A percentile compares a stretch with the other conserved stretches of the same genome.
Conservation (phyloP, 148 eudicot genomes). For the Silene latifolia region DNA sequence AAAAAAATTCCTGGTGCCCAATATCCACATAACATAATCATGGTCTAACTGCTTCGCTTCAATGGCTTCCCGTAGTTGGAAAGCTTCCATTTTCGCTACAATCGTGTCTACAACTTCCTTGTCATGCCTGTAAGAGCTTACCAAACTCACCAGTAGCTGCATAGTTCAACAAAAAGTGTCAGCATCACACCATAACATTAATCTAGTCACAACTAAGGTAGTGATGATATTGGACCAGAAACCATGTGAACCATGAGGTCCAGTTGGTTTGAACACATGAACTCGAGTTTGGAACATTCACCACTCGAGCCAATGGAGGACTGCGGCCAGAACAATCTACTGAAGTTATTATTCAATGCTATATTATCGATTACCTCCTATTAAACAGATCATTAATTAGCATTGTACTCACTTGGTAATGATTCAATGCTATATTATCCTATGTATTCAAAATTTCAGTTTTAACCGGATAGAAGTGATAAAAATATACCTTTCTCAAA, state of each 20-base stretch:
- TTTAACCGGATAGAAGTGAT: background rate
- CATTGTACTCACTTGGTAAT: too few relatives aligned
- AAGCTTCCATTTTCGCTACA: slow-evolving; percentile 58
- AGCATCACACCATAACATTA: too few relatives aligned
- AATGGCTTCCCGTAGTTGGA: slow-evolving; percentile 45
- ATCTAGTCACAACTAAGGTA: too few relatives aligned
- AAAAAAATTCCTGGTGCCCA: slow-evolving; percentile 53
- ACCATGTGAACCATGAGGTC: too few relatives aligned
- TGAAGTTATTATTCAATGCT: background rate
- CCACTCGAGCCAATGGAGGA: too few relatives aligned
- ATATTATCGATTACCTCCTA: background rate
- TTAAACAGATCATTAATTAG: background rate
- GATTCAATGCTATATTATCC: background rate
- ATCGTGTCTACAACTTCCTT: slow-evolving; percentile 49
- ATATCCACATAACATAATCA: slow-evolving; percentile 53
- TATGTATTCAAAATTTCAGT: too few relatives aligned
- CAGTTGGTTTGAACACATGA: too few relatives aligned
- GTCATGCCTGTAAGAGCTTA: slow-evolving; percentile 71
- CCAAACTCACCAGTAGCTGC: slow-evolving; percentile 67
- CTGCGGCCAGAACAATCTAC: too few relatives aligned
- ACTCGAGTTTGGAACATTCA: too few relatives aligned
- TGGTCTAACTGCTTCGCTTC: slow-evolving; percentile 47
- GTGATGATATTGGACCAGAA: too few relatives aligned
- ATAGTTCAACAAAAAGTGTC: background rate
- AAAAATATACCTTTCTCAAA: slow-evolving; percentile 50